Evolutionary conservation across 2,329 filamentous ascomycete genomes (phyloP), one percentile per base, ranked within the genome.

Genomic region (Xylaria hypoxylon): DNA sequence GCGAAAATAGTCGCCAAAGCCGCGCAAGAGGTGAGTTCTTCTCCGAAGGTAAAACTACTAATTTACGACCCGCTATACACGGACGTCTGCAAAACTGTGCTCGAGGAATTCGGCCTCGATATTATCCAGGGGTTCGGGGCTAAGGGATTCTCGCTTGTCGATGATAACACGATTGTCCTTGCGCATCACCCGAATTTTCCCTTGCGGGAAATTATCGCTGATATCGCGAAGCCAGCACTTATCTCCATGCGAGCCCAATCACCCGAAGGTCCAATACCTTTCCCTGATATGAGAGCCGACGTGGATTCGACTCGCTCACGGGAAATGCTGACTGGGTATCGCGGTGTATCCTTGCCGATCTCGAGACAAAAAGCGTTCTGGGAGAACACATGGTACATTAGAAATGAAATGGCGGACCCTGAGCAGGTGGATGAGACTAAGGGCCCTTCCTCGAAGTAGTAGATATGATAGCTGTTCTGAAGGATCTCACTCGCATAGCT

Each of bases 141-240:
- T 7, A 62, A 44, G 11, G 72, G 68, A 2, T 70, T 74, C 51
- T 17, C 64, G 0, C 42, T 72, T 4, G 31, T 73, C 3, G 70
- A 73, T 40, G 64, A 68, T 0, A 40, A 59, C 5, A 68, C 70
- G 1, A 15, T 73, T 2, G 67, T 71, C 7, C 26, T 73, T 24
- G 7, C 7, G 0, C 65, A 71, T n/a, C 26, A 64, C 11, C 58
- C 68, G 0, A 26, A 5, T 8, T 68, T 68, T 15, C 59, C 65
- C 0, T 24, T 72, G 0, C 62, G 69, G 0, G 57, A 69, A 40
- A 56, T 72, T 17, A 47, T 73, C 3, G 68, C 67, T 2, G 71
- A 72, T 13, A n/a, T 72, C 2, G 63, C 61, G 0, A 35, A 68
- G 11, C 71, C 72, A 0, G 68, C 65, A 0, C 48, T 62, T 8